Evolutionary conservation across 1,284 basidiomycete species (phyloP).

Genomic region (Irpex sp.): DNA sequence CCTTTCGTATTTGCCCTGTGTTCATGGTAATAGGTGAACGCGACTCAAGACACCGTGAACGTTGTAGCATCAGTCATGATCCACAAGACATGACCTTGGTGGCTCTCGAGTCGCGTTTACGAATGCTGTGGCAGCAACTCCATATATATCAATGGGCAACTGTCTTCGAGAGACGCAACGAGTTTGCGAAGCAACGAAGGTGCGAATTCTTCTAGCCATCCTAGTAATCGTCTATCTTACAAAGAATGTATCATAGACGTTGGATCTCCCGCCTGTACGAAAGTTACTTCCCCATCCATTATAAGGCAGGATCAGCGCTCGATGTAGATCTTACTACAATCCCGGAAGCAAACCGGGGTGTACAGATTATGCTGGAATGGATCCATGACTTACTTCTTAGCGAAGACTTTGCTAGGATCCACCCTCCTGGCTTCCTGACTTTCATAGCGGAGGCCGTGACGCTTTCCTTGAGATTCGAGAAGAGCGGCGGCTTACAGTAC

Average conservation of each 20-base stretch:
- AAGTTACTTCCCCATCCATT: constrained; percentile 26
- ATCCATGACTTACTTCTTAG: constrained; percentile 42
- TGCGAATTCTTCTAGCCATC: constrained; percentile 18
- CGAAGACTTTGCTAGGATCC: constrained; percentile 11
- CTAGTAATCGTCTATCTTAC: not conserved
- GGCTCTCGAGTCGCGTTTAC: constrained; percentile 49
- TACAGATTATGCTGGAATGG: constrained; percentile 50
- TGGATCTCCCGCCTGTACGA: constrained; percentile 32
- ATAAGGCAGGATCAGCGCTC: constrained; percentile 32
- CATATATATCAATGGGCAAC: constrained; percentile 44
- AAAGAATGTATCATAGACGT: constrained; percentile 15
- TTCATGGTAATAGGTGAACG: constrained; percentile 43
- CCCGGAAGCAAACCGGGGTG: constrained; percentile 41
- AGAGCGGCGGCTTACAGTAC: constrained; percentile 12
- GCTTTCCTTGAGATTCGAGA: constrained; percentile 27
- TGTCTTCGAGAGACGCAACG: constrained; percentile 29
- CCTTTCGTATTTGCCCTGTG: constrained; percentile 50
- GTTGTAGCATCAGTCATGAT: constrained; percentile 26
- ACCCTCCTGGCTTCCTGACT: constrained; percentile 19
- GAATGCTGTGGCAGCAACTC: constrained; percentile 57
- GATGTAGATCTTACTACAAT: constrained; percentile 41
- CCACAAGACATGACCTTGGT: constrained; percentile 21
- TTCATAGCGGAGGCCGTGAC: constrained; percentile 33
- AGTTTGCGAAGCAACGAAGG: constrained; percentile 24
- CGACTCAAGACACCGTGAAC: constrained; percentile 33